Conservation (phyloP, 1,284 basidiomycete species). For the Ustilago trichophora region DNA sequence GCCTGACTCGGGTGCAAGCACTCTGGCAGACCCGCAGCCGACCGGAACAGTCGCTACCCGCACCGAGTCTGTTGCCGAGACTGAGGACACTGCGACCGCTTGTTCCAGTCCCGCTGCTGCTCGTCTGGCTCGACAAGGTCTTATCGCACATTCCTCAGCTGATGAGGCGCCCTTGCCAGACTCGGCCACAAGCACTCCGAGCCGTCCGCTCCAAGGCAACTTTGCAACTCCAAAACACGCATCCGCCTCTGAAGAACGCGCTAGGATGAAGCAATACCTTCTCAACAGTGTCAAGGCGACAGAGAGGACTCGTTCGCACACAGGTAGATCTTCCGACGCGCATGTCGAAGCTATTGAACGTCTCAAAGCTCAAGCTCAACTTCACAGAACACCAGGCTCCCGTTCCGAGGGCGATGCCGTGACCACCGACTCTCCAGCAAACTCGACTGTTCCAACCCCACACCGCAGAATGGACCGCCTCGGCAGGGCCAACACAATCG, state of each 20-base stretch:
- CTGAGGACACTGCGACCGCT: constrained; percentile 35
- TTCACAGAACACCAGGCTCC: constrained; percentile 24
- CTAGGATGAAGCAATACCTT: constrained; percentile 48
- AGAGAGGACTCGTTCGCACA: constrained; percentile 11
- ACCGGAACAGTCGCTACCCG: constrained; percentile 9
- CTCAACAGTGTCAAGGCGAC: constrained; percentile 50
- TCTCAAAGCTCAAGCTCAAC: constrained; percentile 41
- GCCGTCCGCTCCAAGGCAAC: constrained; percentile 16
- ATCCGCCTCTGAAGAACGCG: constrained; percentile 23
- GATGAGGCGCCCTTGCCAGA: not conserved
- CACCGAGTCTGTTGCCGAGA: constrained; percentile 11
- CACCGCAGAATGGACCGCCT: constrained; percentile 42
- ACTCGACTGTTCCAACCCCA: constrained; percentile 18
- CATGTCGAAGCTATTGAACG: constrained; percentile 34
- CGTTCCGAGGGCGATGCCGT: constrained; percentile 25
- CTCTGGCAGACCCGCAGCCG: constrained; percentile 1
- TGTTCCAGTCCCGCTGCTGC: constrained; percentile 48
- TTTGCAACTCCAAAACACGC: constrained; percentile 29
- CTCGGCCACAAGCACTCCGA: constrained; percentile 22
- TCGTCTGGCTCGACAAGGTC: constrained; percentile 32
- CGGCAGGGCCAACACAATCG: constrained; percentile 43
- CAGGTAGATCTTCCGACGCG: constrained; percentile 29
- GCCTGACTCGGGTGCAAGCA: not conserved
- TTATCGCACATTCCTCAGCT: not conserved
- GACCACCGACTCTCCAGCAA: constrained; percentile 15